Evolutionary conservation across 495 filamentous ascomycete species (phyloP).

Genomic region (Neurospora hispaniola): DNA sequence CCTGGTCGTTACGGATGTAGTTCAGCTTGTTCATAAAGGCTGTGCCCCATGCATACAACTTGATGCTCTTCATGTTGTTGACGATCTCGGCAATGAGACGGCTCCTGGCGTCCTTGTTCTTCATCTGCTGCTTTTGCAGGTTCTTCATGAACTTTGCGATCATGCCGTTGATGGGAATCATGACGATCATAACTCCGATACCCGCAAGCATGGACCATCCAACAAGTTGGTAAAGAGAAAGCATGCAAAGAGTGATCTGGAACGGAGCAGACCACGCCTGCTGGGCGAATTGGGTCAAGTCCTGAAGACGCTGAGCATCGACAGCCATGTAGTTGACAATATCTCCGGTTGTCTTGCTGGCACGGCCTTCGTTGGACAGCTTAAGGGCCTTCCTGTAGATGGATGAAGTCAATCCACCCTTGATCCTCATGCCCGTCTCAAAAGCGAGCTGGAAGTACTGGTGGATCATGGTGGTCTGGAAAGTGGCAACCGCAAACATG

Average conservation of each 20-base stretch:
- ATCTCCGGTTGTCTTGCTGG: slow-evolving; percentile 89
- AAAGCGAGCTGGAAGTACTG: slow-evolving; percentile 96
- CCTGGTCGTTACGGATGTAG: slow-evolving; percentile 87
- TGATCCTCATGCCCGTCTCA: slow-evolving; percentile 93
- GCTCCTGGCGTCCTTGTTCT: slow-evolving; percentile 94
- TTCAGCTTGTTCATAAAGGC: slow-evolving; percentile 97
- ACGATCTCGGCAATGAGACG: slow-evolving; percentile 93
- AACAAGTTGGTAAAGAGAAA: slow-evolving; percentile 87
- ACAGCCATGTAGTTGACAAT: slow-evolving; percentile 99
- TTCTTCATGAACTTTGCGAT: slow-evolving; percentile 91
- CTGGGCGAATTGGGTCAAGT: slow-evolving; percentile 89
- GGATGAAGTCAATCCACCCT: slow-evolving; percentile 73
- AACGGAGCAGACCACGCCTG: slow-evolving; percentile 95
- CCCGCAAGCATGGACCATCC: slow-evolving; percentile 95
- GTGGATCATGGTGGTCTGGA: slow-evolving; percentile 67
- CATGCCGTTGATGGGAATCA: slow-evolving; percentile 93
- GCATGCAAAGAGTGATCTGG: slow-evolving; percentile 91
- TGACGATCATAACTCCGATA: slow-evolving; percentile 88
- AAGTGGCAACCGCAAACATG: slow-evolving; percentile 83
- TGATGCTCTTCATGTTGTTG: slow-evolving; percentile 99
- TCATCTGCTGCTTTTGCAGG: slow-evolving; percentile 94
- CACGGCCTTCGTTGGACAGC: slow-evolving; percentile 84
- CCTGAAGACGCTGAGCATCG: slow-evolving; percentile 88
- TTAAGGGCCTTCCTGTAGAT: slow-evolving; percentile 88
- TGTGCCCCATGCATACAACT: slow-evolving; percentile 93